These are phyloP conservation scores for Malassezia brasiliensis DNA, from an alignment of 1,284 basidiomycete species.

Conservation along the genomic window DNA sequence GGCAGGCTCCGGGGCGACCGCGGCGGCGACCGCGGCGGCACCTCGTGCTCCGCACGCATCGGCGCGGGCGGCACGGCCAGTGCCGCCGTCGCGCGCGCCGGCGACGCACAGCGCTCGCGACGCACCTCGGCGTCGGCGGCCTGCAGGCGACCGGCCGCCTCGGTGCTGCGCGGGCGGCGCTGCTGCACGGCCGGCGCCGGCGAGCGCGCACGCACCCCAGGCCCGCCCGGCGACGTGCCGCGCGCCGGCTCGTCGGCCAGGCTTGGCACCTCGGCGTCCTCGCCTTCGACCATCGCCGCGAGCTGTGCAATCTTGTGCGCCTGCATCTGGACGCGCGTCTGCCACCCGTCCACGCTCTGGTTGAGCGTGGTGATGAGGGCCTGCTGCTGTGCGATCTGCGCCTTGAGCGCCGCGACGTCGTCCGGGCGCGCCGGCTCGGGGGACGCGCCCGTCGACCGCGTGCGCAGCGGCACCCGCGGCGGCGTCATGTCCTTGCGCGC, in stretches of 20 bases:
- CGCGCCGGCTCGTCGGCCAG: background rate
- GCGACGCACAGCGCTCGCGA: background rate
- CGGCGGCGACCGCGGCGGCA: background rate
- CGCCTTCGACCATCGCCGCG: slow-evolving; percentile 10
- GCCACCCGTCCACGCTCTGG: slow-evolving; percentile 10
- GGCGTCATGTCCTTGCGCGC: slow-evolving; percentile 10
- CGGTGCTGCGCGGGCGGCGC: background rate
- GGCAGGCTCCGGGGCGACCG: background rate
- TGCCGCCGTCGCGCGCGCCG: too few species aligned
- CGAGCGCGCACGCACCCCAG: too few species aligned
- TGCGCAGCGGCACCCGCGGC: slow-evolving; percentile 13
- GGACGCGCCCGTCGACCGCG: slow-evolving; percentile 6
- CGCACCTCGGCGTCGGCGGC: background rate
- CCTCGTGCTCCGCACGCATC: background rate
- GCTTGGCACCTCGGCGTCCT: slow-evolving; percentile 1
- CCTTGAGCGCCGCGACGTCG: background rate
- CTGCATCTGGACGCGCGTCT: slow-evolving; percentile 13
- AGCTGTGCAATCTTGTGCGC: slow-evolving; percentile 11
- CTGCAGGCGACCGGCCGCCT: background rate
- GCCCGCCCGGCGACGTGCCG: too few species aligned
- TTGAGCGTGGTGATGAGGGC: slow-evolving; percentile 6
- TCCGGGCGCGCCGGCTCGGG: background rate
- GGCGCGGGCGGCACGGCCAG: too few species aligned
- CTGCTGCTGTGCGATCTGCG: slow-evolving; percentile 7
- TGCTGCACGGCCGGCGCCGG: too few species aligned